Base-by-base conservation (phyloP, 179 eudicot species). In the Pouteria campechiana region DNA sequence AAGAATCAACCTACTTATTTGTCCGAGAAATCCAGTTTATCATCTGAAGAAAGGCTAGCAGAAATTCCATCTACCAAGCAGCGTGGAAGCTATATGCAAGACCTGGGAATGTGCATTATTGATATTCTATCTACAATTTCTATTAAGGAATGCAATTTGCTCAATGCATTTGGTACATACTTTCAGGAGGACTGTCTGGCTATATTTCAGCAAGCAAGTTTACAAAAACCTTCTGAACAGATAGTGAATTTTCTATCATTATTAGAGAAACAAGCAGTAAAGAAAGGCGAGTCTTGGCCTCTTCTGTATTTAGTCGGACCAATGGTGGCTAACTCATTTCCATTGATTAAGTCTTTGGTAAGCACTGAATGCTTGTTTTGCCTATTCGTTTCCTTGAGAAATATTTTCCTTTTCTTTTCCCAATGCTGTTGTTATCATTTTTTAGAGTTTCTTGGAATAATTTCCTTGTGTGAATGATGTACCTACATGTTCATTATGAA, bases 281-380 rank as follows among this genome's bases (percentile, higher is more conserved):
- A 35, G 56, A 68, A 61, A 73, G 78, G 80, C 60, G 85, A 86
- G 55, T 48, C 54, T 23, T 90, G 98, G 98, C 92, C 96, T 25
- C 59, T 87, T 52, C 59, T 61, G 33, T 36, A 66, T 53, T 40
- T 90, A 44, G 77, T 87, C 44, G 94, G 96, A 28, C 96, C 98
- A 27, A 55, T 68, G 67, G 33, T 86, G 70, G 67, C 63, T 32
- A 73, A 74, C 50, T 61, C 72, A 48, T 72, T 86, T 55, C 72
- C 81, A 14, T 30, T 77, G 11, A 65, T 83, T 46, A 55, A 64
- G 25, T 61, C 75, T 38, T 65, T 60, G 32, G 98, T 90, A 70
- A 78, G 95, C 67, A n/a, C n/a, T n/a, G n/a, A n/a, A n/a, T n/a
- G n/a, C n/a, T n/a, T n/a, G n/a, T n/a, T n/a, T n/a, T n/a, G n/a